These are phyloP conservation scores for Omphalea diandra DNA, from an alignment of 441 rosid genomes.

Conservation along the genomic window DNA sequence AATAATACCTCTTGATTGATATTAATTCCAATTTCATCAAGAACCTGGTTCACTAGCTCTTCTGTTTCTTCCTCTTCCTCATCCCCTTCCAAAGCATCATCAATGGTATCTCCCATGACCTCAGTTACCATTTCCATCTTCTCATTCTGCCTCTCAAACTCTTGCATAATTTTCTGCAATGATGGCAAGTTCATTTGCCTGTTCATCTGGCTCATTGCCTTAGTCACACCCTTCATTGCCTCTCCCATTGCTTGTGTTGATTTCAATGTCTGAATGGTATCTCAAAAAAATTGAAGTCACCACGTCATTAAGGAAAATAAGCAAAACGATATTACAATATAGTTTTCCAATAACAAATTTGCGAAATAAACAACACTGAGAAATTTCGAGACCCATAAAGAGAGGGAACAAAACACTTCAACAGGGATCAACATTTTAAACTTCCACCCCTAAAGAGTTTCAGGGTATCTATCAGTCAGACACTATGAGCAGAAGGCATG, in stretches of 20 bases:
- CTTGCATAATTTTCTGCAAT: constrained; percentile 77
- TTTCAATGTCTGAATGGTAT: constrained; percentile 61
- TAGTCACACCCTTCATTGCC: constrained; percentile 97
- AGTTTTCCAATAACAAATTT: neutral
- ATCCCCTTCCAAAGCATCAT: constrained; percentile 89
- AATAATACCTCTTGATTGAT: constrained; percentile 75
- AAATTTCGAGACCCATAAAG: neutral
- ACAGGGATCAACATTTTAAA: neutral
- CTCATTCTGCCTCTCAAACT: constrained; percentile 81
- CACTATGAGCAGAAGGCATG: neutral
- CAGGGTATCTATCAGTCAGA: neutral
- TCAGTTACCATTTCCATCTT: constrained; percentile 88
- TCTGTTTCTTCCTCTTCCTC: constrained; percentile 97
- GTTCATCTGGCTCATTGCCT: constrained; percentile 97
- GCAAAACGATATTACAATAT: neutral
- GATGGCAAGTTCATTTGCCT: constrained; percentile 92
- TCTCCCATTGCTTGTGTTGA: constrained; percentile 99
- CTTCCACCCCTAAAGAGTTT: neutral
- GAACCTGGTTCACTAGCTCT: constrained; percentile 84
- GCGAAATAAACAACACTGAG: neutral
- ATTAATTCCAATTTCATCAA: constrained; percentile 90
- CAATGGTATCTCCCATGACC: constrained; percentile 92
- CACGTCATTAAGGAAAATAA: neutral
- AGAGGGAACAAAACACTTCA: neutral
- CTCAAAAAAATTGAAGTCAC: neutral